phyloP scores from a whole-genome alignment of 768 basidiomycete genomes.

The Lactifluus volemus region DNA sequence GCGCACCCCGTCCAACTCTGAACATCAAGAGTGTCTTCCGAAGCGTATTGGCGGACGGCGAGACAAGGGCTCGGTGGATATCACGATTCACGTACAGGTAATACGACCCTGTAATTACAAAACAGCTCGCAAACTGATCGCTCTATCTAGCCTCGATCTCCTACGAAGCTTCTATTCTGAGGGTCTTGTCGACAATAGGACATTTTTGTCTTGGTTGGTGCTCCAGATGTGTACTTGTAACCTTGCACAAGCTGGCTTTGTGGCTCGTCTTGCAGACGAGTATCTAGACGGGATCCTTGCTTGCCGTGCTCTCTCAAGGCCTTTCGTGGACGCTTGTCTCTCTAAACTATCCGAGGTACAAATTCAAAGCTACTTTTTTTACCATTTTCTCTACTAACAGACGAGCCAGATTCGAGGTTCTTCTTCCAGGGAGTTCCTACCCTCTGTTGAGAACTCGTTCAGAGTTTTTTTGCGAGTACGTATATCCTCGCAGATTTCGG shows the following conservation, averaged over 20 bases:
- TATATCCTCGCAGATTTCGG: neutral
- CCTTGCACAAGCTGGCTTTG: constrained; percentile 72
- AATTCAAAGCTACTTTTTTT: neutral
- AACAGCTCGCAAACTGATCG: neutral
- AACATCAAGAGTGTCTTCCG: constrained; percentile 84
- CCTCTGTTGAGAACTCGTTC: constrained; percentile 43
- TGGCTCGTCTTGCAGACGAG: constrained; percentile 69
- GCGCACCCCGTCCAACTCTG: constrained; percentile 62
- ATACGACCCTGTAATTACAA: neutral
- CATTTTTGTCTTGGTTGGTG: constrained; percentile 72
- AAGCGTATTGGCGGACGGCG: constrained; percentile 63
- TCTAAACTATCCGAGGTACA: constrained; percentile 56
- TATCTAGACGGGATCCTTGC: constrained; percentile 62
- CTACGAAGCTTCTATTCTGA: constrained; percentile 72
- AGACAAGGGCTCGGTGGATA: constrained; percentile 67
- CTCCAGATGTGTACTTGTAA: constrained; percentile 72
- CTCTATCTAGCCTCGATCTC: constrained; percentile 47
- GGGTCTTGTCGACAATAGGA: constrained; percentile 68
- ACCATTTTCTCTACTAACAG: neutral
- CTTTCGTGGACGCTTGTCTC: constrained; percentile 65
- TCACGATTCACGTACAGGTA: constrained; percentile 75
- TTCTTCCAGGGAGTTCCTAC: constrained; percentile 47
- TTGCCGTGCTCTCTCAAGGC: constrained; percentile 59
- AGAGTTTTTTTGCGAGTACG: constrained; percentile 54
- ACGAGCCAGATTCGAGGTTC: constrained; percentile 42